A percentile compares a stretch with the other conserved stretches of the same genome.
Conservation (phyloP, 768 basidiomycete genomes). For the Ramaria rubella region DNA sequence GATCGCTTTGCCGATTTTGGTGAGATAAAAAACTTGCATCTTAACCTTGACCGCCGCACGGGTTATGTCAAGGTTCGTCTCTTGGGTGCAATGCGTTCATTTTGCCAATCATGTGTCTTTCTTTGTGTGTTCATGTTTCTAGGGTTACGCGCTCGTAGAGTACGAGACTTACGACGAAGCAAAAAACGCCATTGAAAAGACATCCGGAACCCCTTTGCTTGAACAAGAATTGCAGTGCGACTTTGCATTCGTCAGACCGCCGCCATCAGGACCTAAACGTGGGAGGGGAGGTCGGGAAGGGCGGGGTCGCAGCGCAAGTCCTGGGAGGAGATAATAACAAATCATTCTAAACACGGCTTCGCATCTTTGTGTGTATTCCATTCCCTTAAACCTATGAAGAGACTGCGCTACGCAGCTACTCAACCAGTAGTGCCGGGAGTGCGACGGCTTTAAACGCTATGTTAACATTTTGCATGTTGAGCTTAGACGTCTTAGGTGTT, state of each 20-base stretch:
- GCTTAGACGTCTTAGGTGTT: no score
- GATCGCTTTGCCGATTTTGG: constrained; percentile 97
- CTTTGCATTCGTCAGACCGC: constrained; percentile 86
- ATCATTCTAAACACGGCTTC: background rate
- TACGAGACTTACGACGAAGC: constrained; percentile 95
- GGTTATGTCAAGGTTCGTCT: constrained; percentile 91
- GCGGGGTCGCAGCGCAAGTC: constrained; percentile 73
- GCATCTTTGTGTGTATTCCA: background rate
- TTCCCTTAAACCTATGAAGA: background rate
- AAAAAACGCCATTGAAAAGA: constrained; percentile 87
- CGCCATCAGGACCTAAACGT: constrained; percentile 75
- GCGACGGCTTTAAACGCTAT: no score
- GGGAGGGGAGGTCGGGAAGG: constrained; percentile 57
- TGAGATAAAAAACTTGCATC: constrained; percentile 95
- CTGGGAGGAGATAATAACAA: constrained; percentile 49
- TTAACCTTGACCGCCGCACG: constrained; percentile 93
- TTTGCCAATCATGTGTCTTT: constrained; percentile 1
- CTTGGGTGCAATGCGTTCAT: background rate
- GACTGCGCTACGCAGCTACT: background rate
- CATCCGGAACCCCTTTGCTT: constrained; percentile 72
- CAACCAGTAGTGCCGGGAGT: no score
- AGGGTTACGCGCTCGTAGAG: constrained; percentile 98
- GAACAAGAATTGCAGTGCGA: constrained; percentile 88
- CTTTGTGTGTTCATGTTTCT: constrained; percentile 9
- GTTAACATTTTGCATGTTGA: no score